Conservation (phyloP, 148 eudicot species). For the Chenopodium quinoa region DNA sequence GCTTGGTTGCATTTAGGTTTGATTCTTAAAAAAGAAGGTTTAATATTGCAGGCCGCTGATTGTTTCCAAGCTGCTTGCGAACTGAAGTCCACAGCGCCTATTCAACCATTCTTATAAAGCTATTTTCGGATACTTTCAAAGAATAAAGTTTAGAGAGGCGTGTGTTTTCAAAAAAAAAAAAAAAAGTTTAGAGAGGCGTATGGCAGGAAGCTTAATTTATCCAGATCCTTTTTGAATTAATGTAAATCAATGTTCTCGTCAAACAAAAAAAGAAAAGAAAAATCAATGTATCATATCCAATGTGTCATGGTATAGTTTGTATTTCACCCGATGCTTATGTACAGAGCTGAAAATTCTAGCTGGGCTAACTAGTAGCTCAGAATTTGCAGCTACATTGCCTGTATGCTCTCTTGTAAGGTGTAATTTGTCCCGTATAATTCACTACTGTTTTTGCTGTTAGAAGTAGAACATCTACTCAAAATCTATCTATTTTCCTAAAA, state of each 20-base stretch:
- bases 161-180: no score
- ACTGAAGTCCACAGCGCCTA: constrained; percentile 73
- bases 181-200: background rate
- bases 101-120: constrained; percentile 34
- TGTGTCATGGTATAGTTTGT: background rate
- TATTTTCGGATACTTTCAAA: background rate
- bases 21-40: constrained; percentile 73
- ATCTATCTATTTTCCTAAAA: background rate
- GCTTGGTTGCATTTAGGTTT: constrained; percentile 82
- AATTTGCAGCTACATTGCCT: background rate
- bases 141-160: background rate
- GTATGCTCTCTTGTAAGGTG: constrained; percentile 13
- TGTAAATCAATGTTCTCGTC: background rate
- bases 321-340: constrained; percentile 9
- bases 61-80: constrained; percentile 91
- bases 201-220: background rate
- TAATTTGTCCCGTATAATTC: background rate
- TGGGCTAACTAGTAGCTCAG: constrained; percentile 11
- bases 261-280: background rate
- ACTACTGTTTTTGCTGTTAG: background rate
- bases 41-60: constrained; percentile 70
- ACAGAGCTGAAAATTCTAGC: constrained; percentile 9
- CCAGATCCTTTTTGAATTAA: background rate
- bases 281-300: constrained; percentile 2
- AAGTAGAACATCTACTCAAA: background rate